Evolutionary conservation across 139 green algal species (phyloP), one percentile per base, ranked within the genome.

Genomic region (Zygnema circumcarinatum): DNA sequence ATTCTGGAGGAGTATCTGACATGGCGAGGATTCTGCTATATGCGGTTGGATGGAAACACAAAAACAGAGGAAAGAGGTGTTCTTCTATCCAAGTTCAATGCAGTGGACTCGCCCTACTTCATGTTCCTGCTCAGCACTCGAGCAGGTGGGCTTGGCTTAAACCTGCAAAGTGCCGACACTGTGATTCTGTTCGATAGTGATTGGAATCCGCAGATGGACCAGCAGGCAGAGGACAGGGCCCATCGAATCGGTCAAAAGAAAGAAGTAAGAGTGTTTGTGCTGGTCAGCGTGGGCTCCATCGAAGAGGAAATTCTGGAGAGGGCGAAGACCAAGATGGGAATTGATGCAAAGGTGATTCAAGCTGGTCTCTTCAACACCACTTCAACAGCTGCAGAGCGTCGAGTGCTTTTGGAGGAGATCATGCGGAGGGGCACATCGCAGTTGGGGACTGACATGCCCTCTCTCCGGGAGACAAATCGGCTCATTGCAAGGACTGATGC

Each of bases 141-240:
- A 3, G 94, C 94, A 16, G 94, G 94, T 1, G 94, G 93, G 1
- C 91, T 96, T 32, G 94, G 94, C 33, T 92, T 97, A 67, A 97
- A 97, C 91, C 91, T 97, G 39, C 94, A 96, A 92, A 95, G 93
- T 21, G 94, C 94, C 0, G 94, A 97, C 89, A 97, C 94, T 16
- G 94, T 96, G 47, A 92, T 96, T 83, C 85, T 96, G 85, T 95
- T 94, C 73, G 94, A 96, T 87, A 91, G 81, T 33, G 93, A 94
- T 83, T 96, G 94, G 94, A 96, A 96, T 87, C 94, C 94, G 0
- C 87, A 93, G 80, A 93, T 94, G 93, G 93, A 95, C 16, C 67
- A 90, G 68, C 92, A 96, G 92, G 94, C 94, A n/a, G 93, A 95
- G 87, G 94, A 96, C 87, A 84, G 94, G 1, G 94, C 94, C 36